phyloP scores from a whole-genome alignment of 2,329 filamentous ascomycete genomes.

The Cladosporium sp. region DNA sequence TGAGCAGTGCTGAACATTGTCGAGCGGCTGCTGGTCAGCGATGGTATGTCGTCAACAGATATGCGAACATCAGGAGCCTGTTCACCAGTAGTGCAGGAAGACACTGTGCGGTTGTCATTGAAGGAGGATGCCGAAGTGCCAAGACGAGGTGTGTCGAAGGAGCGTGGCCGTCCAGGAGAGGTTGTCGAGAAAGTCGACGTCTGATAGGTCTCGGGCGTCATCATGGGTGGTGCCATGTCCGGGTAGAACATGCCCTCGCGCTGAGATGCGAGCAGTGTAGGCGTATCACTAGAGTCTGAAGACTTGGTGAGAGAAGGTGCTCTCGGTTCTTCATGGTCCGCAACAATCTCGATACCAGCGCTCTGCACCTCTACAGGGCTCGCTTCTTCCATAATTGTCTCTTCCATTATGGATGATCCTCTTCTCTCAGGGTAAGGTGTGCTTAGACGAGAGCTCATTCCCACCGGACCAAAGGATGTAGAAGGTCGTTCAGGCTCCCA shows the following conservation, averaged over 20 bases:
- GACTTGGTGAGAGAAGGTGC: slow-evolving; percentile 47
- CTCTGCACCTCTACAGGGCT: slow-evolving; percentile 37
- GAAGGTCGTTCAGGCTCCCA: slow-evolving; percentile 16
- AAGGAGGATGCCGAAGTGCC: slow-evolving; percentile 71
- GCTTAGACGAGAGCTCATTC: slow-evolving; percentile 18
- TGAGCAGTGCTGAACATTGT: slow-evolving; percentile 70
- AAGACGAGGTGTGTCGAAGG: slow-evolving; percentile 66
- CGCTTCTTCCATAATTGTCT: slow-evolving; percentile 33
- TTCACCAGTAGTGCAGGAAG: slow-evolving; percentile 68
- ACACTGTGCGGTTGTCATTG: slow-evolving; percentile 67
- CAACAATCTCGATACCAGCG: slow-evolving; percentile 41
- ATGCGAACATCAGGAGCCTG: slow-evolving; percentile 67
- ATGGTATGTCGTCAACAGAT: slow-evolving; percentile 70
- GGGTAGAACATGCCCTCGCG: slow-evolving; percentile 26
- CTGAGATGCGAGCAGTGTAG: slow-evolving; percentile 31
- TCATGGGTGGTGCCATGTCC: slow-evolving; percentile 36
- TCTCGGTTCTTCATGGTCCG: slow-evolving; percentile 46
- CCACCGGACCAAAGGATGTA: slow-evolving; percentile 13
- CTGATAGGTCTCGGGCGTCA: slow-evolving; percentile 62
- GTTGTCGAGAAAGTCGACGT: slow-evolving; percentile 48
- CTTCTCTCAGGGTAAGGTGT: slow-evolving; percentile 25
- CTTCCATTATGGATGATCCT: slow-evolving; percentile 29
- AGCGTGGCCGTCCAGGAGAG: slow-evolving; percentile 64
- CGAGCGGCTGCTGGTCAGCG: slow-evolving; percentile 70
- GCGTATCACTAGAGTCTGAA: slow-evolving; percentile 45